These are phyloP conservation scores for Ceratobasidium sp. DNA, from an alignment of 1,284 basidiomycete species.

Conservation along the genomic window DNA sequence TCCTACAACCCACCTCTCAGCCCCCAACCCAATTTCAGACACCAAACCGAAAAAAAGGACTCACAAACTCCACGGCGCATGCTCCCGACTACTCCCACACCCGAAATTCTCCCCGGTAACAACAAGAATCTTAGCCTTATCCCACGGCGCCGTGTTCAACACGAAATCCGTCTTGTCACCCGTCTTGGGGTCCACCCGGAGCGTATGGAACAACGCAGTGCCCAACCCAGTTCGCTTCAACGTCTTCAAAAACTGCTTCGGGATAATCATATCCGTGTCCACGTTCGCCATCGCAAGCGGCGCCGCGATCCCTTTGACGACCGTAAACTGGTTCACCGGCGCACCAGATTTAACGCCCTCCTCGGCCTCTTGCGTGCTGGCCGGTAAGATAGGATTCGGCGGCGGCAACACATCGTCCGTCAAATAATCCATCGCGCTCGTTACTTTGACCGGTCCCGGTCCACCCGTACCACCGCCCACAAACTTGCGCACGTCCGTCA, in stretches of 20 bases:
- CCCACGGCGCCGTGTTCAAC: constrained; percentile 87
- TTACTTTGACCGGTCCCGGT: constrained; percentile 69
- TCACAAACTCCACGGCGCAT: constrained; percentile 95
- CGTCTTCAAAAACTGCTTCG: constrained; percentile 96
- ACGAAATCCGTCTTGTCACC: constrained; percentile 88
- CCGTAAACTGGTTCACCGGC: constrained; percentile 77
- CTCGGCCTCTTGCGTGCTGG: constrained; percentile 48
- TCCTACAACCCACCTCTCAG: constrained; percentile 63
- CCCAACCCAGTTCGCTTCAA: constrained; percentile 93
- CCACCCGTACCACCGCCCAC: constrained; percentile 62
- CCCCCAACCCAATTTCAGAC: not conserved
- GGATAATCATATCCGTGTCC: constrained; percentile 98
- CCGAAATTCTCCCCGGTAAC: constrained; percentile 95
- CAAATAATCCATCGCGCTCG: constrained; percentile 80
- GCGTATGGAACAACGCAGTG: constrained; percentile 87
- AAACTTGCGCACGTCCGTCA: constrained; percentile 91
- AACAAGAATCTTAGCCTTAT: constrained; percentile 85
- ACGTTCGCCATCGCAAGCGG: constrained; percentile 94
- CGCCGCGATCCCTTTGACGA: constrained; percentile 87
- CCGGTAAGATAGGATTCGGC: constrained; percentile 65
- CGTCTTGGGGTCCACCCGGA: constrained; percentile 84
- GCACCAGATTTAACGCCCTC: constrained; percentile 52
- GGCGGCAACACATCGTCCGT: constrained; percentile 79
- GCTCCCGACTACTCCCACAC: constrained; percentile 93
- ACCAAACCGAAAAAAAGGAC: constrained; percentile 60